These are phyloP conservation scores for Plicaturopsis crispa DNA, from an alignment of 768 basidiomycete species.

Conservation along the genomic window DNA sequence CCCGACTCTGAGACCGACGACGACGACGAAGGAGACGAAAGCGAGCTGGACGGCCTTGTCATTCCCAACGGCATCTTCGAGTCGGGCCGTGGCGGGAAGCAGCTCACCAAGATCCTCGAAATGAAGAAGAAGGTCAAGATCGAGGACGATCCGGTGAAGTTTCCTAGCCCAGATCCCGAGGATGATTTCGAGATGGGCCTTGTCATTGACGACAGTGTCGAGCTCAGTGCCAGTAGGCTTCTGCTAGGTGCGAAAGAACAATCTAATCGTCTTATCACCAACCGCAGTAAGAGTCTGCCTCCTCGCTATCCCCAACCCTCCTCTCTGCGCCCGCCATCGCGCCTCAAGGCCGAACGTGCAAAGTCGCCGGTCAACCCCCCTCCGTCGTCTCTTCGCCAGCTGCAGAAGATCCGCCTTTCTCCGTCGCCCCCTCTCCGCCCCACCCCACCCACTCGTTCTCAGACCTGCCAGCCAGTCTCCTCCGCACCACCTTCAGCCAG, in stretches of 20 bases:
- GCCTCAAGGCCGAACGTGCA: conserved; percentile 53
- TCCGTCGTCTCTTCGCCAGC: conserved; percentile 48
- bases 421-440: conserved; percentile 62
- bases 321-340: conserved; percentile 55
- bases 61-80: conserved; percentile 73
- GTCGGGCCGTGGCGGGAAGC: conserved; percentile 50
- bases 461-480: conserved; percentile 53
- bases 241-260: conserved; percentile 39
- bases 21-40: conserved; percentile 56
- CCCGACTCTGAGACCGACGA: conserved; percentile 71
- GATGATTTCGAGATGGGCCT: conserved; percentile 85
- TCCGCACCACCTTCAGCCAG: conserved; percentile 37
- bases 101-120: conserved; percentile 39
- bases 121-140: conserved; percentile 48
- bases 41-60: conserved; percentile 74
- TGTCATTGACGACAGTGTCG: conserved; percentile 74
- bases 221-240: conserved; percentile 75
- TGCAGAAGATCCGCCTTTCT: conserved; percentile 59
- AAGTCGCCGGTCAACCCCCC: conserved; percentile 71
- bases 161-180: conserved; percentile 58
- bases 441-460: conserved; percentile 42
- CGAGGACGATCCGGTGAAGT: conserved; percentile 43
- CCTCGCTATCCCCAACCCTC: conserved; percentile 35
- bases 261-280: conserved; percentile 32
- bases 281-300: conserved; percentile 56